Base-by-base conservation (phyloP, 371 early-diverging fungal genomes). In the Mortierella sp. region DNA sequence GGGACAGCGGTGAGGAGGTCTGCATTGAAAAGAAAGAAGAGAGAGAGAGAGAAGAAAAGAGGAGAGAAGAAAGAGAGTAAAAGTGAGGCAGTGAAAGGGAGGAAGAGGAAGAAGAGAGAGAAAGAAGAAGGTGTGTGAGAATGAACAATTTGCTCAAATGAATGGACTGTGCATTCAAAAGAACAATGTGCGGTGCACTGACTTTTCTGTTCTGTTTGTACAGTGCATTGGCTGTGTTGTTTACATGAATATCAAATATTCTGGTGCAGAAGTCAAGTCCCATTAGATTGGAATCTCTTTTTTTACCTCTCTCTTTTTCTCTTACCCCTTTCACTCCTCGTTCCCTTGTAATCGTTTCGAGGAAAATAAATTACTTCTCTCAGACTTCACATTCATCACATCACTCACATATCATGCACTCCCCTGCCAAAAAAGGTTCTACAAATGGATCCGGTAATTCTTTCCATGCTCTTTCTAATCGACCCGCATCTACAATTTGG, bases 401-500 rank as follows among this genome's bases (percentile, higher is more conserved):
- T 37, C 26, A 6, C 10, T 23, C 10, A 15, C 40, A 15, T 26
- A 8, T 22, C 31, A 59, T 60, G 37, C 61, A 54, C 23, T 54
- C 53, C 29, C 8, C 42, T 19, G 26, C 43, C 12, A 60, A 12
- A 19, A 34, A n/a, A 12, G 6, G 9, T 59, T 22, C 60, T 9
- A 12, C 37, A 22, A 13, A 26, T 17, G 32, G 15, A 55, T 58
- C 37, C n/a, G 10, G 58, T 42, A 10, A 51, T 40, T 59, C 60
- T 6, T 42, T 29, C 7, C n/a, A 59, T 15, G 6, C 31, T 8
- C 23, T n/a, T 26, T 23, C 40, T 12, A 59, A 12, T 28, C 66
- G 76, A 15, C 62, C 76, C n/a, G 12, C 45, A 12, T 70, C 76
- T 6, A 32, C 28, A 66, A 62, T 66, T 35, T 75, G 70, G 70